Evolutionary conservation across 1,139 yeast species (phyloP).

Genomic region (Casaregolazyma suthepensis): DNA sequence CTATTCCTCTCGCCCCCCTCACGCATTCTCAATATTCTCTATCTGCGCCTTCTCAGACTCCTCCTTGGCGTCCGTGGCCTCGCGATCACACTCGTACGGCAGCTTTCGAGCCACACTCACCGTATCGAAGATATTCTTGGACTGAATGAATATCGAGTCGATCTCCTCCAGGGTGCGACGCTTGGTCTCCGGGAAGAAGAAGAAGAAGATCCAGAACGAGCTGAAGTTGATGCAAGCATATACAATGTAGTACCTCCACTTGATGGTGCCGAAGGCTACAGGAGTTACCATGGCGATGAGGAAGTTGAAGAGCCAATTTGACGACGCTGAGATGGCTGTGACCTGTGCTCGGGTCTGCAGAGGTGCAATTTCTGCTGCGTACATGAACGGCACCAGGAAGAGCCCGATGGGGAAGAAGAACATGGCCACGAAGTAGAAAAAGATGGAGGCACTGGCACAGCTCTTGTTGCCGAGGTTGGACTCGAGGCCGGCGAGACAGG

Average conservation of each 20-base stretch:
- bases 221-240: constrained; percentile 59
- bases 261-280: constrained; percentile 43
- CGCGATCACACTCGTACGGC: constrained; percentile 15
- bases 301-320: constrained; percentile 78
- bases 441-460: constrained; percentile 46
- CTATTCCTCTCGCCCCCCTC: background rate
- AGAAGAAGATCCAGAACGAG: constrained; percentile 50
- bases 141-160: constrained; percentile 32
- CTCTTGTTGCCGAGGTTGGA: constrained; percentile 21
- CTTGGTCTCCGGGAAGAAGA: constrained; percentile 68
- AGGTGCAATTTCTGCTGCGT: constrained; percentile 43
- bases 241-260: constrained; percentile 64
- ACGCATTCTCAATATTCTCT: background rate
- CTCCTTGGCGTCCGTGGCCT: background rate
- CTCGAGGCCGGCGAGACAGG: constrained; percentile 20
- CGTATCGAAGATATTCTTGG: constrained; percentile 37
- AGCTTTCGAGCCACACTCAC: constrained; percentile 24
- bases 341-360: constrained; percentile 74
- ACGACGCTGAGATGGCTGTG: constrained; percentile 60
- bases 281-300: constrained; percentile 46
- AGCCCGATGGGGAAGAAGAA: constrained; percentile 51
- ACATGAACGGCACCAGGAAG: constrained; percentile 45
- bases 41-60: background rate
- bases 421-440: constrained; percentile 49
- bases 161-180: constrained; percentile 69